Base-by-base conservation (phyloP, 768 basidiomycete species). In the Pisolithus albus region DNA sequence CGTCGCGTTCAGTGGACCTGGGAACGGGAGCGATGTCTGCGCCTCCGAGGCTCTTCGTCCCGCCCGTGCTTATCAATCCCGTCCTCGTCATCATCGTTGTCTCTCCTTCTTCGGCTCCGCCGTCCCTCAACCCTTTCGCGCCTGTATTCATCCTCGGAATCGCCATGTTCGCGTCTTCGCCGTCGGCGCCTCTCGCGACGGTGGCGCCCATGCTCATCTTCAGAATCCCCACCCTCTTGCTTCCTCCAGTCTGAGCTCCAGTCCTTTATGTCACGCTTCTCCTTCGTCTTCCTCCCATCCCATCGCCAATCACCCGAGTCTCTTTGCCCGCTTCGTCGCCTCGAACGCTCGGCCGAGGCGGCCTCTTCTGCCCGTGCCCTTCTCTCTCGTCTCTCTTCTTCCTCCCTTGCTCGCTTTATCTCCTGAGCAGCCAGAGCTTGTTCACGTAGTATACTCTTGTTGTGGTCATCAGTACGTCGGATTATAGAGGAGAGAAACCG, bases 381-480 rank as follows among this genome's bases (percentile, higher is more conserved):
- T 34, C 86, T 70, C 57, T 87, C 84, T 43, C 61, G 72, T 52
- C 80, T 71, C 62, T 86, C 82, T 54, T 78, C 74, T 53, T 86
- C 86, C n/a, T 82, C 77, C 23, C 81, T 69, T 56, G 83, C 83
- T 24, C 70, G 71, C 52, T 88, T 84, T n/a, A 82, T 71, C 57
- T 89, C 87, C 56, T 86, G 77, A 2, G 86, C 84, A 32, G 87
- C 85, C 11, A 72, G 64, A 0, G 84, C 84, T 67, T 90, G 88
- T 23, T 86, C 78, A 50, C 79, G 79, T 19, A 90, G 65, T 43
- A 99, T 74, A 11, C 87, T 83, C 69, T 86, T 83, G 68, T 99
- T 99, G 63, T 99, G 96, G 52, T 94, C 94, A 64, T 96, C 94
- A 4, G 96, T 96, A 57, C 81, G 92, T 58, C 85, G 82, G 51